These are phyloP conservation scores for Conringia planisiliqua DNA, from an alignment of 345 rosid genomes.

Conservation along the genomic window DNA sequence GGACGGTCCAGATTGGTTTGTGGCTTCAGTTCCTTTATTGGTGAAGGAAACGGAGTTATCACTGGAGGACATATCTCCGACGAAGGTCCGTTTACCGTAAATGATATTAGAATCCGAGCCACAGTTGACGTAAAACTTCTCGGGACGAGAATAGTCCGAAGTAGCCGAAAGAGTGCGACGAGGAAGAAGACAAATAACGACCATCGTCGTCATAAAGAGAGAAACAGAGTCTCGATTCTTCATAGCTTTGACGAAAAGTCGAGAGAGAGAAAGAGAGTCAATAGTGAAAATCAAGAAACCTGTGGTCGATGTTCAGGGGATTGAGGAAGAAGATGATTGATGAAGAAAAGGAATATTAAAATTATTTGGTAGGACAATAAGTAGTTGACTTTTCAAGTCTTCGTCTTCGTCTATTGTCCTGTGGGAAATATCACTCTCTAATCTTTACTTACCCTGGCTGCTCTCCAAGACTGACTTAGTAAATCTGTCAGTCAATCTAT, in stretches of 20 bases:
- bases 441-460: background rate
- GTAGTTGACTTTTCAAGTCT: background rate
- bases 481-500: too few species aligned
- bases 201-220: background rate
- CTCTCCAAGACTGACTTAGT: background rate
- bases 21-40: background rate
- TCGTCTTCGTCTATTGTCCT: background rate
- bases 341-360: background rate
- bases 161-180: constrained; percentile 15
- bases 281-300: background rate
- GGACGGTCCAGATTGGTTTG: background rate
- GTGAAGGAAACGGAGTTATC: background rate
- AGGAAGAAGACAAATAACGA: constrained; percentile 22
- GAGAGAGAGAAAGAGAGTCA: background rate
- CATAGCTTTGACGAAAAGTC: background rate
- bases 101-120: background rate
- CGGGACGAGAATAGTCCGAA: constrained; percentile 35
- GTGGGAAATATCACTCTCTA: background rate
- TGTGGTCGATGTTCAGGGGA: background rate
- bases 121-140: constrained; percentile 38
- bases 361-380: background rate
- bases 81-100: background rate
- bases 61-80: background rate
- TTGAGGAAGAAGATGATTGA: background rate
- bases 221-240: background rate